phyloP scores from a whole-genome alignment of 495 filamentous ascomycete species.

The Penicillium manginii region DNA sequence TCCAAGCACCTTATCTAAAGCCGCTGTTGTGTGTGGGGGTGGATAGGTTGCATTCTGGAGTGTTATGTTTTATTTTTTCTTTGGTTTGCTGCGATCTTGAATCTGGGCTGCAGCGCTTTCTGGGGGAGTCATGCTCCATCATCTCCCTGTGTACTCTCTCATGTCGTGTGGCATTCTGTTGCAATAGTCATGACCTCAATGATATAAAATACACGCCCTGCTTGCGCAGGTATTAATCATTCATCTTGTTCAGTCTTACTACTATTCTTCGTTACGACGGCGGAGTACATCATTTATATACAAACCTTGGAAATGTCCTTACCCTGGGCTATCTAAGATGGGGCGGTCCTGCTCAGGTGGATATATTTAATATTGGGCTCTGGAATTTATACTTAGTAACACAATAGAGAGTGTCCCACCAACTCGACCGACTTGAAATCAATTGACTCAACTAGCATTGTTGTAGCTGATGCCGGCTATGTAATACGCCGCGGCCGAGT shows the following conservation, averaged over 20 bases:
- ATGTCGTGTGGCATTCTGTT: constrained; percentile 43
- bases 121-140: constrained; percentile 36
- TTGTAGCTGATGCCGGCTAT: constrained; percentile 8
- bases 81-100: constrained; percentile 9
- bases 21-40: constrained; percentile 8
- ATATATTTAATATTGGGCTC: too few relatives aligned
- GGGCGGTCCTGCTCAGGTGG: too few relatives aligned
- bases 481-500: constrained; percentile 28
- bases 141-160: constrained; percentile 24
- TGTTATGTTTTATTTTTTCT: constrained; percentile 17
- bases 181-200: constrained; percentile 46
- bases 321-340: too few relatives aligned
- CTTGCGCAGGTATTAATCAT: constrained; percentile 15
- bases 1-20: constrained; percentile 85
- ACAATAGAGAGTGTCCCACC: too few relatives aligned
- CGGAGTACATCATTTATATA: too few relatives aligned
- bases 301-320: too few relatives aligned
- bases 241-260: too few relatives aligned
- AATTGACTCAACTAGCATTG: neutral
- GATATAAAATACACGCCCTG: constrained; percentile 41
- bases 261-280: too few relatives aligned
- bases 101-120: constrained; percentile 13
- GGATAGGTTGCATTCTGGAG: constrained; percentile 20
- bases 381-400: too few relatives aligned
- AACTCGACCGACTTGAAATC: too few relatives aligned